phyloP scores from a whole-genome alignment of 805 yeast genomes.

The Yamadazyma paraphyllophila region DNA sequence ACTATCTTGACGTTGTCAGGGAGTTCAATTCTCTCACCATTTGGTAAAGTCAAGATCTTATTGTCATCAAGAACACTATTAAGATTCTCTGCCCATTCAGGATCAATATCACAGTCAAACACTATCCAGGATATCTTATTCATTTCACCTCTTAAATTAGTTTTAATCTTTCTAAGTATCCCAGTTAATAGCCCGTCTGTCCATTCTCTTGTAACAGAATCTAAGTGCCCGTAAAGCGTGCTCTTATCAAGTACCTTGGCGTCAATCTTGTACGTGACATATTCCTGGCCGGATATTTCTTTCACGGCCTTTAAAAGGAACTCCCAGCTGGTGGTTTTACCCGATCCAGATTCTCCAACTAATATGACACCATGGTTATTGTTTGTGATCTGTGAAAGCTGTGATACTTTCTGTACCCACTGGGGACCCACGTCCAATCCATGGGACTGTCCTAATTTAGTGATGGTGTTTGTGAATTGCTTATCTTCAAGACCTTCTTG shows the following conservation, averaged over 20 bases:
- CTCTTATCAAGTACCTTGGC: slow-evolving; percentile 73
- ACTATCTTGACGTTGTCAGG: slow-evolving; percentile 63
- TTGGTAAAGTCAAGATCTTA: slow-evolving; percentile 74
- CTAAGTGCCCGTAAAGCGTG: slow-evolving; percentile 66
- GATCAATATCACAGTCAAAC: slow-evolving; percentile 92
- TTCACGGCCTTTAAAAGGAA: slow-evolving; percentile 47
- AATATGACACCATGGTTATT: slow-evolving; percentile 78
- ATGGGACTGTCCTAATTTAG: not conserved
- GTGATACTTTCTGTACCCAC: slow-evolving; percentile 28
- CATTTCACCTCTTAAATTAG: slow-evolving; percentile 58
- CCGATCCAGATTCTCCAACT: slow-evolving; percentile 73
- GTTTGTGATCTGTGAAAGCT: slow-evolving; percentile 58
- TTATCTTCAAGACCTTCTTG: slow-evolving; percentile 20
- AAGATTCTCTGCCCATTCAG: slow-evolving; percentile 87
- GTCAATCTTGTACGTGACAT: slow-evolving; percentile 52
- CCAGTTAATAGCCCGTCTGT: slow-evolving; percentile 80
- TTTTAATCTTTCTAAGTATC: slow-evolving; percentile 55
- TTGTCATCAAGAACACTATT: slow-evolving; percentile 93
- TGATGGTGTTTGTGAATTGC: slow-evolving; percentile 18
- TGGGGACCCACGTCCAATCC: slow-evolving; percentile 3
- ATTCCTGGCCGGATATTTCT: slow-evolving; percentile 31
- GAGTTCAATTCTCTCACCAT: slow-evolving; percentile 77
- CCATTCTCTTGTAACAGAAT: slow-evolving; percentile 85
- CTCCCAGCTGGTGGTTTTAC: slow-evolving; percentile 61
- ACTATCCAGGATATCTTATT: slow-evolving; percentile 67